These are phyloP conservation scores for Bertia moriformis DNA, from an alignment of 2,329 filamentous ascomycete genomes.

Conservation along the genomic window DNA sequence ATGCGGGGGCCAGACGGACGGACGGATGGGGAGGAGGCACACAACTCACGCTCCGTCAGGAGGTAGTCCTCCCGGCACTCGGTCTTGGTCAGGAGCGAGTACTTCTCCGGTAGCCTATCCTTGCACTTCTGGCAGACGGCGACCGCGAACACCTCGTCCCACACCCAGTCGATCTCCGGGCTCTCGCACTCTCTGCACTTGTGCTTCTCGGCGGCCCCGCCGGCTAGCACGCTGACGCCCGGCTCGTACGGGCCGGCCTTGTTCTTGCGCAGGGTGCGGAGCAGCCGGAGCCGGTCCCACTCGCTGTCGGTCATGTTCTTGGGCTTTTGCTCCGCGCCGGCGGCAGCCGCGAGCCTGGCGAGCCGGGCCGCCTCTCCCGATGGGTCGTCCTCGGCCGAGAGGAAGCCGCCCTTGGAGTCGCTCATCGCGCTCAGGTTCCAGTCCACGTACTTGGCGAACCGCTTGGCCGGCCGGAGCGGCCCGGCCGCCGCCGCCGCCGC, in stretches of 20 bases:
- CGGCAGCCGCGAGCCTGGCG: conserved; percentile 9
- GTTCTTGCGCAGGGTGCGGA: conserved; percentile 56
- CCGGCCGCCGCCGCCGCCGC: conserved; percentile 10
- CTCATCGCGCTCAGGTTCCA: conserved; percentile 98
- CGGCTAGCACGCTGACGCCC: conserved; percentile 60
- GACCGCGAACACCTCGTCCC: conserved; percentile 70
- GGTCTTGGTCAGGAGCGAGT: conserved; percentile 89
- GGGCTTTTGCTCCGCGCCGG: conserved; percentile 54
- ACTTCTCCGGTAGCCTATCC: conserved; percentile 79
- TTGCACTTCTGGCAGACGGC: conserved; percentile 73
- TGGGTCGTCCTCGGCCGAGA: conserved; percentile 83
- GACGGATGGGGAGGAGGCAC: too few relatives aligned
- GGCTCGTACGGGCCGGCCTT: conserved; percentile 80
- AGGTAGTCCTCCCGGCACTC: conserved; percentile 93
- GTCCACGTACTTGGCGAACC: conserved; percentile 86
- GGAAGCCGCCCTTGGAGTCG: conserved; percentile 90
- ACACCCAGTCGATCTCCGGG: conserved; percentile 86
- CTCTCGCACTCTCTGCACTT: conserved; percentile 72
- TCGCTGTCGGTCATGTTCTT: conserved; percentile 79
- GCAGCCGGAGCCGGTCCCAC: conserved; percentile 73
- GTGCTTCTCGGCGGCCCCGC: conserved; percentile 48
- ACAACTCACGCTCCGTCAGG: conserved; percentile 65
- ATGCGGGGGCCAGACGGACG: background rate
- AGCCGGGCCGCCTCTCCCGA: conserved; percentile 34
- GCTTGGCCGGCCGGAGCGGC: conserved; percentile 52